A percentile compares a stretch with the other conserved stretches of the same genome.
Evolutionary conservation across 768 basidiomycete genomes (phyloP).

Genomic region (Kockovaella imperatae): DNA sequence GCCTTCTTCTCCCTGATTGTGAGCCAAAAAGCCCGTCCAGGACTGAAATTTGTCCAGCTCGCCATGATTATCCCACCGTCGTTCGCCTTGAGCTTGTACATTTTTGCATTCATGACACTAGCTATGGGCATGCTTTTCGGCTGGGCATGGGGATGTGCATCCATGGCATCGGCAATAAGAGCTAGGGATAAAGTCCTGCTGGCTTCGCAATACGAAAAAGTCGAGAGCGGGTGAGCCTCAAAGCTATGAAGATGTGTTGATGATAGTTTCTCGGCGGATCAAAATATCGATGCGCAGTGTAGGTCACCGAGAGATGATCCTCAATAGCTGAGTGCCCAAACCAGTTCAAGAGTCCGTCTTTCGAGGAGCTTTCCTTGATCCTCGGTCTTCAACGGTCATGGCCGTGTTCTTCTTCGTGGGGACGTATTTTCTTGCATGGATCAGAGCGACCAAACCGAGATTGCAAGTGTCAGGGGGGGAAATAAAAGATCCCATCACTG

Average conservation of each 20-base stretch:
- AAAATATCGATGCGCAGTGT: conserved; percentile 38
- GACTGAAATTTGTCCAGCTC: neutral
- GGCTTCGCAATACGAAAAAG: conserved; percentile 17
- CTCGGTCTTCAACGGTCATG: conserved; percentile 49
- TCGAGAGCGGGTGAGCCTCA: conserved; percentile 26
- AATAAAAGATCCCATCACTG: neutral
- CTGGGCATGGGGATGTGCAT: conserved; percentile 55
- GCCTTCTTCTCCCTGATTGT: conserved; percentile 50
- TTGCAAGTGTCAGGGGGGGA: conserved; percentile 30
- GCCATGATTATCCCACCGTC: conserved; percentile 50
- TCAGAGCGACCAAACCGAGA: conserved; percentile 51
- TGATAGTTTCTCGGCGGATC: conserved; percentile 20
- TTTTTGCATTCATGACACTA: conserved; percentile 50
- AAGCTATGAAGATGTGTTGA: neutral
- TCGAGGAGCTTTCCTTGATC: conserved; percentile 52
- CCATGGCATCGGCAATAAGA: conserved; percentile 51
- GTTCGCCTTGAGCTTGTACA: conserved; percentile 51
- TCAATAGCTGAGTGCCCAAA: neutral
- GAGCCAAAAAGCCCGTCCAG: conserved; percentile 29
- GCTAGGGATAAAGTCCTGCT: conserved; percentile 39
- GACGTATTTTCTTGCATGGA: conserved; percentile 48
- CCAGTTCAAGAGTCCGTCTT: conserved; percentile 49
- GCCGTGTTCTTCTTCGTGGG: conserved; percentile 53
- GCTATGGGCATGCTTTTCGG: conserved; percentile 51
- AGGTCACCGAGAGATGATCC: conserved; percentile 23